Evolutionary conservation across 106 monocot genomes (phyloP).

Genomic region (Vanilla planifolia): DNA sequence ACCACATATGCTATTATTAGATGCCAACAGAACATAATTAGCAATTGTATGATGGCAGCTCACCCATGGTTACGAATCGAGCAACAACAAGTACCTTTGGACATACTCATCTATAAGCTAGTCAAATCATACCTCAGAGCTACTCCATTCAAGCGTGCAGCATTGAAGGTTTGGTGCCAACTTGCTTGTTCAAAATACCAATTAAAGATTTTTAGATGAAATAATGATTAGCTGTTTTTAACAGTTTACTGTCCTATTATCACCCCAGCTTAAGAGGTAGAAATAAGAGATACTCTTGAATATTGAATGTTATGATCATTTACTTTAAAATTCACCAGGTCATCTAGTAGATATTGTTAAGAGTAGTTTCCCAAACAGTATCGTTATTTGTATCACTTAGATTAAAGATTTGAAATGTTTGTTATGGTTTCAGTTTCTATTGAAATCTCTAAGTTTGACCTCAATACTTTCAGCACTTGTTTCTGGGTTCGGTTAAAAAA

Average conservation of each 20-base stretch:
- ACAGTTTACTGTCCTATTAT: background rate
- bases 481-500: no score
- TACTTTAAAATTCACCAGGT: background rate
- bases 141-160: conserved; percentile 80
- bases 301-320: background rate
- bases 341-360: background rate
- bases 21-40: background rate
- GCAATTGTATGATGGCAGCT: conserved; percentile 39
- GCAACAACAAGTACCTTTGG: conserved; percentile 49
- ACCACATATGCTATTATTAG: background rate
- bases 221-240: background rate
- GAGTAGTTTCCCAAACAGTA: no score
- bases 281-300: background rate
- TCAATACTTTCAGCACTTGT: no score
- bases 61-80: conserved; percentile 88
- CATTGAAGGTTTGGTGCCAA: conserved; percentile 63
- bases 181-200: conserved; percentile 2
- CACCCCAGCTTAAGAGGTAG: background rate
- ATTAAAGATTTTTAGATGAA: background rate
- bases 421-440: no score
- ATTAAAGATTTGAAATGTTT: no score
- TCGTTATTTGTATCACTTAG: no score
- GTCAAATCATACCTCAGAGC: conserved; percentile 77
- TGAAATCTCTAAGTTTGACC: no score
- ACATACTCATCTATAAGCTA: conserved; percentile 80